phyloP scores from a whole-genome alignment of 495 filamentous ascomycete genomes.

The Penicillium nucicola region DNA sequence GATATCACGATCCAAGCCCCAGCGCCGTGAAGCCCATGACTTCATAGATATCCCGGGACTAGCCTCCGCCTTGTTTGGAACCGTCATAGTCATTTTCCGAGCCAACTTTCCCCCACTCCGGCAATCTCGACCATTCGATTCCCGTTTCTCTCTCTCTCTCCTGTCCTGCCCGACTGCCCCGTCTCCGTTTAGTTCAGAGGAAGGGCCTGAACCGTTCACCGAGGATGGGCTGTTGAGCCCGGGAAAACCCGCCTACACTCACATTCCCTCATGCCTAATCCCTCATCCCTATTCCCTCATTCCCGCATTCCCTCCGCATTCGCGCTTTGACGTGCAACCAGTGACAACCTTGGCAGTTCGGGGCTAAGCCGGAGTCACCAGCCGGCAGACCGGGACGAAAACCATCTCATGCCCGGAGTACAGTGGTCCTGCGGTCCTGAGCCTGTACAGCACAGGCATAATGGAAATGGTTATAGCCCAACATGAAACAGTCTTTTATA shows the following conservation, averaged over 20 bases:
- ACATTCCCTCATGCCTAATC: no score
- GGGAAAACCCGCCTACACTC: conserved; percentile 4
- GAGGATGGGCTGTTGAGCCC: neutral
- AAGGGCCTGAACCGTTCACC: conserved; percentile 5
- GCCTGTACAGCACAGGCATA: no score
- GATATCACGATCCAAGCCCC: neutral
- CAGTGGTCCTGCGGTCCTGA: conserved; percentile 18
- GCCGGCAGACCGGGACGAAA: conserved; percentile 6
- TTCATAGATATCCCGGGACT: conserved; percentile 28
- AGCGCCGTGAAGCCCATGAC: conserved; percentile 13
- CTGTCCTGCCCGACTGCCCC: no score
- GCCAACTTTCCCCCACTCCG: neutral
- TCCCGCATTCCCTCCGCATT: neutral
- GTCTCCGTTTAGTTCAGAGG: no score
- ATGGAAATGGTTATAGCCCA: no score
- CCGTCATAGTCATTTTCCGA: neutral
- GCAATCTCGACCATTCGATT: neutral
- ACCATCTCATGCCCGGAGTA: conserved; percentile 11
- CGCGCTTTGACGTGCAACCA: neutral
- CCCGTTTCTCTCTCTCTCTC: no score
- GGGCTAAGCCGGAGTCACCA: conserved; percentile 6
- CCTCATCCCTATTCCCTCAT: no score
- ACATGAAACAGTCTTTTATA: no score
- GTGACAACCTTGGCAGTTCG: conserved; percentile 4
- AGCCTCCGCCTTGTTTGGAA: conserved; percentile 27